Evolutionary conservation across 257 asterid species (phyloP).

Genomic region (Ligustrum vulgare): DNA sequence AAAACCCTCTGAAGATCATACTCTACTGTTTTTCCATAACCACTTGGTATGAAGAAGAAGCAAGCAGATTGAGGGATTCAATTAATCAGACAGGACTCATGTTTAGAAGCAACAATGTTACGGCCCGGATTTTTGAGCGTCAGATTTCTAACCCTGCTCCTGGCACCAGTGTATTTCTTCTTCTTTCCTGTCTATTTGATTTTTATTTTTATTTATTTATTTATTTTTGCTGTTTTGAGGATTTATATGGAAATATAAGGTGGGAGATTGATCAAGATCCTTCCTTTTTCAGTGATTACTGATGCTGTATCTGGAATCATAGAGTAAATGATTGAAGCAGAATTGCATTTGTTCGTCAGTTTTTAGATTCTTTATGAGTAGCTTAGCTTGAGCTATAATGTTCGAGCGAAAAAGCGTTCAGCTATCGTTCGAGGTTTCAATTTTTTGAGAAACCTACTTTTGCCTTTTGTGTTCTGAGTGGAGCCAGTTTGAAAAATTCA

Average conservation of each 20-base stretch:
- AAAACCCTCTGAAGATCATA: background rate
- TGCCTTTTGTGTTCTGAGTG: too few relatives aligned
- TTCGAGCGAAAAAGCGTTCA: background rate
- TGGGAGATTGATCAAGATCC: background rate
- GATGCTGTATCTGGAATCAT: background rate
- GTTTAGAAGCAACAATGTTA: slow-evolving; percentile 92
- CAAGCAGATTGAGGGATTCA: background rate
- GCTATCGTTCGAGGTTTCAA: background rate
- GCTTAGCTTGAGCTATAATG: background rate
- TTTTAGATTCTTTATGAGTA: background rate
- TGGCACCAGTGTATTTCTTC: slow-evolving; percentile 71
- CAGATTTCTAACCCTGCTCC: slow-evolving; percentile 90
- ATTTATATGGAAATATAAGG: background rate
- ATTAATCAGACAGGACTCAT: slow-evolving; percentile 34
- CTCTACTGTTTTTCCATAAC: background rate
- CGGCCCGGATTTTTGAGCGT: slow-evolving; percentile 97
- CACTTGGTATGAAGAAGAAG: slow-evolving; percentile 23
- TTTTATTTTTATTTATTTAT: background rate
- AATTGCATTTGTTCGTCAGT: background rate
- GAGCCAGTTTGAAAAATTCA: background rate
- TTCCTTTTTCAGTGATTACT: slow-evolving; percentile 1
- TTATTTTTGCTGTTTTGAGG: background rate
- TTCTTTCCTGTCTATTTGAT: slow-evolving; percentile 5
- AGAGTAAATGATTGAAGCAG: background rate
- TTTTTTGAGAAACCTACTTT: background rate